Percentiles rank a stretch among this genome's conserved stretches.
These are phyloP conservation scores for Cutaneotrichosporon sp. DNA, from an alignment of 1,284 basidiomycete species.

Conservation along the genomic window DNA sequence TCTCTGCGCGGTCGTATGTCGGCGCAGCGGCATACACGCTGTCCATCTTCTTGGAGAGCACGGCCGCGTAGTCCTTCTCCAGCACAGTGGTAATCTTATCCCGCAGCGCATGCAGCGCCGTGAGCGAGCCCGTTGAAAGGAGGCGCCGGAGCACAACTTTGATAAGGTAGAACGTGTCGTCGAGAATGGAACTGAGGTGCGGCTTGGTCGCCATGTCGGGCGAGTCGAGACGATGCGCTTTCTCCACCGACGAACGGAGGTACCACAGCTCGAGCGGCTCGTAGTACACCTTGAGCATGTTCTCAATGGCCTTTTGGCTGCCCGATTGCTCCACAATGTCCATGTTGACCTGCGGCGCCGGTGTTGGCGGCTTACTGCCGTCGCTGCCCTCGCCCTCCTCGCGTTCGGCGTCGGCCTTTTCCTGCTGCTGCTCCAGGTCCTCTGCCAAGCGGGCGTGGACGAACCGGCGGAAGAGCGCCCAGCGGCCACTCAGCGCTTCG, in stretches of 20 bases:
- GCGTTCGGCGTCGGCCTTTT: too few species aligned
- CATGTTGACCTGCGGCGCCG: slow-evolving; percentile 12
- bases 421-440: slow-evolving; percentile 21
- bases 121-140: slow-evolving; percentile 64
- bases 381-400: background rate
- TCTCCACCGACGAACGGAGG: slow-evolving; percentile 76
- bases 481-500: slow-evolving; percentile 81
- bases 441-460: slow-evolving; percentile 57
- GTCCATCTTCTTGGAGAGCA: slow-evolving; percentile 76
- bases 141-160: slow-evolving; percentile 73
- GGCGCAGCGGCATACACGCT: slow-evolving; percentile 65
- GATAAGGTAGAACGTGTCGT: slow-evolving; percentile 90
- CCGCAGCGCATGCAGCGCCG: slow-evolving; percentile 58
- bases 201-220: slow-evolving; percentile 59
- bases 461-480: slow-evolving; percentile 87
- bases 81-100: slow-evolving; percentile 65
- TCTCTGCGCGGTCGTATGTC: slow-evolving; percentile 44
- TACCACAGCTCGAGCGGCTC: slow-evolving; percentile 90
- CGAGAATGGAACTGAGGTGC: slow-evolving; percentile 62
- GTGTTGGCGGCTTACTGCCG: background rate
- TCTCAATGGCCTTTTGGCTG: slow-evolving; percentile 58
- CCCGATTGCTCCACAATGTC: slow-evolving; percentile 48
- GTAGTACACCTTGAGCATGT: slow-evolving; percentile 69
- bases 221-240: slow-evolving; percentile 60
- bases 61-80: slow-evolving; percentile 70